Base-by-base conservation (phyloP, 352 stramenopile species). In the Saprolegnia diclina region DNA sequence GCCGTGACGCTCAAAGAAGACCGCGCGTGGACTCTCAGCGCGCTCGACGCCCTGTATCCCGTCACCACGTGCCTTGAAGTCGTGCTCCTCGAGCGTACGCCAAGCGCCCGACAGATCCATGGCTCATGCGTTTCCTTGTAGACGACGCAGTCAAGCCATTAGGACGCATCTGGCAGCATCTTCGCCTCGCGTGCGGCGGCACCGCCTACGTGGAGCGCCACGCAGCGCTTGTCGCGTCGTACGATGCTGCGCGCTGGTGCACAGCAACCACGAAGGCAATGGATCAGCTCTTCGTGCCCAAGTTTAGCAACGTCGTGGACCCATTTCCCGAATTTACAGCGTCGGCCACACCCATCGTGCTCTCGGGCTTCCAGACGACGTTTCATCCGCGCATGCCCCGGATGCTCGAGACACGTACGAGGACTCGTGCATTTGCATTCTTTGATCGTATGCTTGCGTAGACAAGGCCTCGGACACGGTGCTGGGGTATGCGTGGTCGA, bases 311-410 rank as follows among this genome's bases (percentile, higher is more conserved):
- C 35, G 52, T 59, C 19, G 52, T 59, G 11, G 52, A 59, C 19
- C 52, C 52, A 59, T 59, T 59, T 59, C 52, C 52, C 19, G 52
- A 59, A 59, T 59, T 59, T 9, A 59, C 52, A 1, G 52, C 24
- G 13, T 19, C 11, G 24, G 52, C 52, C 3, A 59, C 35, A 24
- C 52, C 52, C 35, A 40, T 59, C 16, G 52, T 40, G 24, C 35
- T 59, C 24, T 35, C 52, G 35, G 52, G 52, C 35, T 59, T 59
- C 19, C 52, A 24, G 9, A 24, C 19, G 52, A 40, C 13, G 3
- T 59, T 59, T 24, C 24, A 59, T n/a, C 52, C 52, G n/a, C 24
- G 24, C 19, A 40, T 59, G 52, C 52, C 52, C 3, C 24, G 52
- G 19, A 59, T 59, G 11, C 11, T 59, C 35, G 13, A 59, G 35